phyloP scores from a whole-genome alignment of 2,329 filamentous ascomycete genomes.

The Fusarium begoniae region DNA sequence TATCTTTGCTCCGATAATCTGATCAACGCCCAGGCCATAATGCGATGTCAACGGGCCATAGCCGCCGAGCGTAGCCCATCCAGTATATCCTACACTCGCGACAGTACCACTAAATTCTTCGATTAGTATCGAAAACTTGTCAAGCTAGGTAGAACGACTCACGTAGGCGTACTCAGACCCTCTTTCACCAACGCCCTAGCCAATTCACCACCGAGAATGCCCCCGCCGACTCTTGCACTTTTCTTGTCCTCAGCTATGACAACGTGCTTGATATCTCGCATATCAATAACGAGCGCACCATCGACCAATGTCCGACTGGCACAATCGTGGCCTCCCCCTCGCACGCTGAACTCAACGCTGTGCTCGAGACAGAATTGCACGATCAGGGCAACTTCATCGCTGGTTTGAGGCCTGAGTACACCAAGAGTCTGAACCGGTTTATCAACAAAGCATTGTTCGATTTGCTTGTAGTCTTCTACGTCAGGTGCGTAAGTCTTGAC shows the following conservation, averaged over 20 bases:
- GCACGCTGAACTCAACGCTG: neutral
- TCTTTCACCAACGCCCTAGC: neutral
- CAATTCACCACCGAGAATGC: neutral
- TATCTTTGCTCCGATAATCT: constrained; percentile 8
- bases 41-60: neutral
- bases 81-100: constrained; percentile 10
- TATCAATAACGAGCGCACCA: constrained; percentile 10
- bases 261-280: constrained; percentile 25
- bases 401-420: neutral
- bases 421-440: neutral
- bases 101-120: accelerated
- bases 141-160: accelerated
- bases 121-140: accelerated
- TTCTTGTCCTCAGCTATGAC: neutral
- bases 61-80: constrained; percentile 18
- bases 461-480: constrained; percentile 27
- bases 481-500: accelerated
- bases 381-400: neutral
- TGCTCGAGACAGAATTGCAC: neutral
- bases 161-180: constrained; percentile 1
- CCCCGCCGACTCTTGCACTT: neutral
- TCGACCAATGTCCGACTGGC: neutral
- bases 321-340: constrained; percentile 18
- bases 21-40: constrained; percentile 9
- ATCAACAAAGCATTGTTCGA: neutral